Conservation (phyloP, 2,329 filamentous ascomycete species). For the Fusarium hostae region DNA sequence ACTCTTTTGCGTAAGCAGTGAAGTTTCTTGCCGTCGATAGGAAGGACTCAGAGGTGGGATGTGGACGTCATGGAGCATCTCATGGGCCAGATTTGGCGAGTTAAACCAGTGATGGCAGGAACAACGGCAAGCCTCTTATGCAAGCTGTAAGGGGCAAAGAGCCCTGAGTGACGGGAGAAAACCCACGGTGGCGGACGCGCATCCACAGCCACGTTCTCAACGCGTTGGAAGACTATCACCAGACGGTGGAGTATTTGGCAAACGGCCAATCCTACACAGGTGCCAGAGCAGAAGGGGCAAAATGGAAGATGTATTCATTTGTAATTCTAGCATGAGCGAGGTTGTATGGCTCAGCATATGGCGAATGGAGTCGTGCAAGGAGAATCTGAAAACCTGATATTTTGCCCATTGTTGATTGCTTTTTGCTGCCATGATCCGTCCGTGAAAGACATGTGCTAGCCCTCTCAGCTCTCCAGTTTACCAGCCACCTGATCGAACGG, state of each 20-base stretch:
- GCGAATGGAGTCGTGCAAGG: slow-evolving; percentile 36
- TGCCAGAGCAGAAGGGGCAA: slow-evolving; percentile 12
- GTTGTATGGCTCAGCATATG: slow-evolving; percentile 39
- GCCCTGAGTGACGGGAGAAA: slow-evolving; percentile 19
- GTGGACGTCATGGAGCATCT: slow-evolving; percentile 15
- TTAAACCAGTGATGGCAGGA: slow-evolving; percentile 15
- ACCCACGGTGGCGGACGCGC: slow-evolving; percentile 22
- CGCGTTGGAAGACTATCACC: not conserved
- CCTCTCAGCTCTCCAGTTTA: not conserved
- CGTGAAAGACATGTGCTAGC: slow-evolving; percentile 1
- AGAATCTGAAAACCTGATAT: slow-evolving; percentile 27
- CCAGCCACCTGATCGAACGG: slow-evolving; percentile 10
- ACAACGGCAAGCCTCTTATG: slow-evolving; percentile 28
- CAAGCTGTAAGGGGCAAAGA: slow-evolving; percentile 42
- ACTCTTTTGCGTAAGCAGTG: slow-evolving; percentile 9
- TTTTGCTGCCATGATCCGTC: not conserved
- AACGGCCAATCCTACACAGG: slow-evolving; percentile 9
- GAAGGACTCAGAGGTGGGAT: slow-evolving; percentile 5
- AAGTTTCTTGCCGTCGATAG: not conserved
- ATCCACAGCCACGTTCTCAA: slow-evolving; percentile 5
- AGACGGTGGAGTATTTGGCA: slow-evolving; percentile 21
- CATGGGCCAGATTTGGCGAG: slow-evolving; percentile 5
- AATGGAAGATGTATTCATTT: slow-evolving; percentile 7
- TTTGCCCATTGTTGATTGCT: slow-evolving; percentile 15
- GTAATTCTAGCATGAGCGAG: slow-evolving; percentile 31